Percentiles rank a stretch among this genome's conserved stretches.
Evolutionary conservation across 2,329 filamentous ascomycete species (phyloP).

Genomic region (Aspergillus aculeatinus): DNA sequence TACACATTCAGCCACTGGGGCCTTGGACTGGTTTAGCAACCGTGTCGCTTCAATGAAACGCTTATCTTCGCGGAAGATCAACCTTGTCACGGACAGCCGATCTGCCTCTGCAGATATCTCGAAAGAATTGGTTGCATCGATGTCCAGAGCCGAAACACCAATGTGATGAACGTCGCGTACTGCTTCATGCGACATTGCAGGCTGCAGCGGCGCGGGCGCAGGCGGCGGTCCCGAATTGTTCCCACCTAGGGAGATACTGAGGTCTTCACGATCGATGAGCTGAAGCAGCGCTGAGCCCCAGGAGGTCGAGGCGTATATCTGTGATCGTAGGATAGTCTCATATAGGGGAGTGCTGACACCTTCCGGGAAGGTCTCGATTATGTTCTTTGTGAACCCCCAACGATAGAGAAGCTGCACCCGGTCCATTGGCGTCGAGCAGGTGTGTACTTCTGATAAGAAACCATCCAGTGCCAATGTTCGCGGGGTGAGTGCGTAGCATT

Average conservation of each 20-base stretch:
- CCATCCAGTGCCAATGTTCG: constrained; percentile 68
- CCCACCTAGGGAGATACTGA: constrained; percentile 64
- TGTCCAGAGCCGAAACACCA: constrained; percentile 55
- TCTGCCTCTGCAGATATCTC: constrained; percentile 83
- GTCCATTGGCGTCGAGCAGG: constrained; percentile 54
- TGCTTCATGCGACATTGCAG: constrained; percentile 62
- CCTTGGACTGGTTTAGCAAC: constrained; percentile 80
- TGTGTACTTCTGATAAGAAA: constrained; percentile 61
- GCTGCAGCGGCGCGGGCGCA: constrained; percentile 29
- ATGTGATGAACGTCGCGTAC: constrained; percentile 76
- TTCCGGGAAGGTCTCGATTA: constrained; percentile 83
- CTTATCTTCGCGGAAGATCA: constrained; percentile 89
- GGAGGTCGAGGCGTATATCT: constrained; percentile 72
- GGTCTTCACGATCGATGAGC: constrained; percentile 77
- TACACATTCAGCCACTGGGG: constrained; percentile 74
- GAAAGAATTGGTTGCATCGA: constrained; percentile 56
- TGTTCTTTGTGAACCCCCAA: constrained; percentile 60
- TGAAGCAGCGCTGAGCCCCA: constrained; percentile 73
- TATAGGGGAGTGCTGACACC: constrained; percentile 76
- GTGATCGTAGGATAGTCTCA: constrained; percentile 81
- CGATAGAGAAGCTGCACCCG: constrained; percentile 73
- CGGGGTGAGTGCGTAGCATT: constrained; percentile 52
- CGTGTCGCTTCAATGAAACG: constrained; percentile 81
- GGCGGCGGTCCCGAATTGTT: constrained; percentile 39
- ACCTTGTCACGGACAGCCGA: constrained; percentile 74